Base-by-base conservation (phyloP, 768 basidiomycete species). In the Leccinum olivaceopallidum region DNA sequence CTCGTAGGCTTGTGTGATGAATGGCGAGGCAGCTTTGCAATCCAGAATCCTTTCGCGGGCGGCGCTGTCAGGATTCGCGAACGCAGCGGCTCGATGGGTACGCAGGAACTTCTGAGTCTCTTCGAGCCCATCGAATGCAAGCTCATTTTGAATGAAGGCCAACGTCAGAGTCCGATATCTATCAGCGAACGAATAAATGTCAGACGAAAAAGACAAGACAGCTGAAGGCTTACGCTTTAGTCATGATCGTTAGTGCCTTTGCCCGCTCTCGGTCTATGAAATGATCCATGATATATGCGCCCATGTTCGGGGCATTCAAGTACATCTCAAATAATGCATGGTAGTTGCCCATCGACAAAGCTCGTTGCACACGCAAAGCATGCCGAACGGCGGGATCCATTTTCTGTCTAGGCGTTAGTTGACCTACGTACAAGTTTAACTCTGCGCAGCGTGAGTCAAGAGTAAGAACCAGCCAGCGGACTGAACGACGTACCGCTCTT, bases 201-300 rank as follows among this genome's bases (percentile, higher is more conserved):
- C 26, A 53, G 13, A 30, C 24, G 9, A 34, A 26, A 42, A 18
- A 26, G 6, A 24, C 16, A 56, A 28, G 2, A 30, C 8, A 10
- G n/a, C 16, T 13, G 18, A 8, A 54, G 20, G 37, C 95, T 69
- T 67, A 98, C 97, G 92, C 90, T 84, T 91, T 97, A 32, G 92
- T 85, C 78, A 99, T 95, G 65, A 90, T 86, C 71, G 94, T 85
- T 62, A 99, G 73, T 2, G 94, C 95, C 60, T 85, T 85, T 58
- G 90, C 83, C 60, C 97, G 80, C 78, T 98, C 97, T 68, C 97
- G 84, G 69, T 88, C 86, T 69, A 98, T 90, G 74, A 98, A 98
- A 74, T 98, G 95, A 76, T 98, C 97, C 93, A 99, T 97, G 70
- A 99, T 94, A 75, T 98, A 98, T 57, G 86, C 95, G 42, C 94